These are phyloP conservation scores for Calonectria hongkongensis DNA, from an alignment of 2,329 filamentous ascomycete genomes.

Conservation along the genomic window DNA sequence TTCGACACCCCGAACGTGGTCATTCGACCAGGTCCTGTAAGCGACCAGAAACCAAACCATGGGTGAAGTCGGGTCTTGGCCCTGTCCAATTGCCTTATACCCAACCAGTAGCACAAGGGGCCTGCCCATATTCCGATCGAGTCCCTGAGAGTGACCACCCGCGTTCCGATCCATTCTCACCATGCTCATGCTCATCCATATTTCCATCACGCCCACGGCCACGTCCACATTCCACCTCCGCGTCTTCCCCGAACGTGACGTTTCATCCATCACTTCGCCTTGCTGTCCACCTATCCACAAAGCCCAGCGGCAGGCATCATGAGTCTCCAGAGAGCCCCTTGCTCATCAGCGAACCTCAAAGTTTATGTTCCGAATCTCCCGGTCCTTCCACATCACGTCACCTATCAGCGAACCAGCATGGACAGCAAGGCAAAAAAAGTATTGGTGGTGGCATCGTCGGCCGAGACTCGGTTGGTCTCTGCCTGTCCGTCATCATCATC, in stretches of 20 bases:
- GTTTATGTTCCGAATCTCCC: constrained; percentile 15
- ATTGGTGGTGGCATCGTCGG: constrained; percentile 51
- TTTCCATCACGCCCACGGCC: background rate
- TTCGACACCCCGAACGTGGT: constrained; percentile 28
- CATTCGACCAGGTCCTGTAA: constrained; percentile 26
- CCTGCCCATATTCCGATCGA: background rate
- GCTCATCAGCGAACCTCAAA: constrained; percentile 27
- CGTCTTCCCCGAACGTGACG: constrained; percentile 32
- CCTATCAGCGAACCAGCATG: constrained; percentile 37
- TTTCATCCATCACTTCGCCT: constrained; percentile 23
- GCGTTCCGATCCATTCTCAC: constrained; percentile 24
- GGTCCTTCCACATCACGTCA: constrained; percentile 25
- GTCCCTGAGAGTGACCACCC: background rate
- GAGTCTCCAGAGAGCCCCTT: constrained; percentile 15
- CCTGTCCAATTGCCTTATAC: constrained; percentile 14
- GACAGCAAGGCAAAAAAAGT: constrained; percentile 39
- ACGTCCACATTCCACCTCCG: background rate
- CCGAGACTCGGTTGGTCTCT: constrained; percentile 52
- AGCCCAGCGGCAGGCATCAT: constrained; percentile 28
- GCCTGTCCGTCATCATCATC: constrained; percentile 52
- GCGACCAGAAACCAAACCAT: constrained; percentile 29
- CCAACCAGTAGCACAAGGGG: constrained; percentile 28
- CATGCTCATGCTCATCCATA: background rate
- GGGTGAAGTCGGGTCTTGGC: constrained; percentile 36
- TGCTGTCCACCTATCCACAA: constrained; percentile 26